Evolutionary conservation across 2,329 filamentous ascomycete genomes (phyloP).

Genomic region (Aspergillus quadricinctus): DNA sequence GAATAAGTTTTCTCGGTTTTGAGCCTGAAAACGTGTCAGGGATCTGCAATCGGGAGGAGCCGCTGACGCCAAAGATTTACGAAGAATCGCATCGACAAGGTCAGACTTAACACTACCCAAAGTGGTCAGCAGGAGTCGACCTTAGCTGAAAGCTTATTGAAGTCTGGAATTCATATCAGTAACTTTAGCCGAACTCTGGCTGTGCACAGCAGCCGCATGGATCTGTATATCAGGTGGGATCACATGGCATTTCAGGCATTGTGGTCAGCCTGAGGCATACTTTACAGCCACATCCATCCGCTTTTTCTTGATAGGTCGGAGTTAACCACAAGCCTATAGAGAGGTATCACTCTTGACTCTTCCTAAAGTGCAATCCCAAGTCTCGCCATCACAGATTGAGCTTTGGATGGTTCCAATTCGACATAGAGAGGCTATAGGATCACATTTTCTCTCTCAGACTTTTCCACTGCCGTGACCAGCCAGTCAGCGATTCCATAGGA

Average conservation of each 20-base stretch:
- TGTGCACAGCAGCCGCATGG: no score
- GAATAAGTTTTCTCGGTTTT: not conserved
- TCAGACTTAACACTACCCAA: not conserved
- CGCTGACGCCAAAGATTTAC: slow-evolving; percentile 7
- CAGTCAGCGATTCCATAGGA: slow-evolving; percentile 36
- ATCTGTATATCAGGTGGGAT: not conserved
- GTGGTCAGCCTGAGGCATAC: not conserved
- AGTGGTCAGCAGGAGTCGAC: not conserved
- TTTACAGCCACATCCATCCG: no score
- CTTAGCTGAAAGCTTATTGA: not conserved
- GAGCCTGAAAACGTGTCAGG: slow-evolving; percentile 15
- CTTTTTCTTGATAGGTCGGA: no score
- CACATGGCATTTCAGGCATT: not conserved
- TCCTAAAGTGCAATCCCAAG: no score
- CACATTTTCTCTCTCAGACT: slow-evolving; percentile 27
- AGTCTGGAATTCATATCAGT: not conserved
- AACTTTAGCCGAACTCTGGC: not conserved
- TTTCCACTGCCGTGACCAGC: no score
- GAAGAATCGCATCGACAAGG: not conserved
- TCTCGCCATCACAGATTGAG: no score
- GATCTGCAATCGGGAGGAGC: slow-evolving; percentile 5
- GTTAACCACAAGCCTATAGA: no score
- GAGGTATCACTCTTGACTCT: no score
- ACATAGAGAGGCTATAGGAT: slow-evolving; percentile 13
- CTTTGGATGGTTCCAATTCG: not conserved